Evolutionary conservation across 139 green algal species (phyloP).

Genomic region (Tetraselmis chui): DNA sequence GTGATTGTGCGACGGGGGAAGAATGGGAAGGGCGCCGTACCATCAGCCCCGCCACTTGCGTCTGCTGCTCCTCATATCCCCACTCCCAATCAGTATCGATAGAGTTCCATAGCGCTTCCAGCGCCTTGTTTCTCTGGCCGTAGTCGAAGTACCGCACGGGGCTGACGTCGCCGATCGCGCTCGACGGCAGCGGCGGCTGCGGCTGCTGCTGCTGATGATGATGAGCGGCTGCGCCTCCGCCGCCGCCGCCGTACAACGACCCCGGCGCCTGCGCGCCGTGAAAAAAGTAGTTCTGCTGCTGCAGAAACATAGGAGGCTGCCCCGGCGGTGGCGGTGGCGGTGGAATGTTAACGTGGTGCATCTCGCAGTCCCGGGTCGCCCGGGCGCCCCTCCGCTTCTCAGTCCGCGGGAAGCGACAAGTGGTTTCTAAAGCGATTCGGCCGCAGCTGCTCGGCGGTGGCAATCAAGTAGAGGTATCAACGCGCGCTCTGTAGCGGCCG

Average conservation of each 20-base stretch:
- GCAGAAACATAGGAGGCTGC: background rate
- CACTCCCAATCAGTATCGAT: background rate
- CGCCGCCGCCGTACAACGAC: too few species aligned
- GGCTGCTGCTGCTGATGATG: too few species aligned
- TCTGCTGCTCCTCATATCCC: background rate
- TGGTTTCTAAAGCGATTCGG: too few species aligned
- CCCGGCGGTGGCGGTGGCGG: too few species aligned
- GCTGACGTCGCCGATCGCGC: background rate
- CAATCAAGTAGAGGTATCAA: too few species aligned
- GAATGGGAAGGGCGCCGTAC: background rate
- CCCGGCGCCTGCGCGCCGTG: background rate
- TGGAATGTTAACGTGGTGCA: background rate
- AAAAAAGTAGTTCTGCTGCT: background rate
- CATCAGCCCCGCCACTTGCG: background rate
- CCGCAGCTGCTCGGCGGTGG: too few species aligned
- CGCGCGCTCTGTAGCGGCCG: too few species aligned
- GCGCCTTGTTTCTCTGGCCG: background rate
- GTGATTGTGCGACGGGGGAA: too few species aligned
- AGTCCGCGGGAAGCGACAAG: too few species aligned
- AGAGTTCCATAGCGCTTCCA: background rate
- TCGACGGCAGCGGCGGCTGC: background rate
- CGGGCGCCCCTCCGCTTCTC: too few species aligned
- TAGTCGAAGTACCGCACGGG: background rate
- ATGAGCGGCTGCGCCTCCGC: background rate
- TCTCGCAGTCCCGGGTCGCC: too few species aligned